Base-by-base conservation (phyloP, 257 asterid genomes). In the Solanum pimpinellifolium region DNA sequence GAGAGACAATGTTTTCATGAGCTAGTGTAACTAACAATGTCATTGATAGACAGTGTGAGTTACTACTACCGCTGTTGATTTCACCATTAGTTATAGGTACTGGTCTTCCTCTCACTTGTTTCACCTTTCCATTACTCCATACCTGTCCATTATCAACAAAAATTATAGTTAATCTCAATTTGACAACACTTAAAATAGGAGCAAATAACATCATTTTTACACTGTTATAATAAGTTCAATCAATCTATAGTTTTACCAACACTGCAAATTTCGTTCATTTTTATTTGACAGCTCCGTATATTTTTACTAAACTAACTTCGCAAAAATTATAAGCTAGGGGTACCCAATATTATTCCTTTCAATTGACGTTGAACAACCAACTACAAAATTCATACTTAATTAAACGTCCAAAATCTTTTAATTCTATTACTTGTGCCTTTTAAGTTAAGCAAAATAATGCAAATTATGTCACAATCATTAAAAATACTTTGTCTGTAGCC, bases 101-200 rank as follows among this genome's bases (percentile, higher is more conserved):
- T 3, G 95, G 87, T 73, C 95, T 88, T 77, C 98, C 98, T 87
- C 93, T 89, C 85, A 93, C 96, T 87, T 94, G 94, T 88, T 94
- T 92, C 77, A 93, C 31, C 90, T 88, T 93, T 56, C 98, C 98
- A 72, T 94, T 95, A 92, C 98, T 94, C 98, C 98, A 95, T 49
- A 95, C 98, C 98, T 95, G 41, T 14, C 83, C 60, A 44, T 72
- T 18, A 72, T 72, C 46, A 72, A 33, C 14, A 39, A 39, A 39
- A 39, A 39, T 39, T 39, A 39, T 39, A 39, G 2, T 8, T 42
- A 52, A 52, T 56, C 65, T 56, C 65, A 18, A 56, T 56, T 56
- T 56, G 65, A 16, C 2, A 70, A 8, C n/a, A 7, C 1, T 14
- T 69, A 13, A 69, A 69, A 68, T 68, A 68, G n/a, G 35, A 33